phyloP scores from a whole-genome alignment of 139 green algal species.

The Tetraselmis chui region DNA sequence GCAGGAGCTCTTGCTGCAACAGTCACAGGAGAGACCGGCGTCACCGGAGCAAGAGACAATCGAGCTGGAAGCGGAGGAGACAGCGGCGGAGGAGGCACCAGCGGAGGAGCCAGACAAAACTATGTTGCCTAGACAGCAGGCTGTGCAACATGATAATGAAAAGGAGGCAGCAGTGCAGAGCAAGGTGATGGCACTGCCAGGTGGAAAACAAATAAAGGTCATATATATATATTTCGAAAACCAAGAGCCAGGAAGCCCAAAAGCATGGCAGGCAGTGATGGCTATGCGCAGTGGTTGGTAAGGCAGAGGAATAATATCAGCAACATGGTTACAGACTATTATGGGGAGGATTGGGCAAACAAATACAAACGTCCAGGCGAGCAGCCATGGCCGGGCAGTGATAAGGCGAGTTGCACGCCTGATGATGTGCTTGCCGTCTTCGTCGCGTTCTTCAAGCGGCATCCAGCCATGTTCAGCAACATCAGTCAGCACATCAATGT shows the following conservation, averaged over 20 bases:
- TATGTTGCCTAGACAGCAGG: neutral
- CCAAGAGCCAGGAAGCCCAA: neutral
- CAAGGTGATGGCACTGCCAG: neutral
- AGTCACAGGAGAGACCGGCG: neutral
- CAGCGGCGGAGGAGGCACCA: neutral
- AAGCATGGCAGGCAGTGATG: neutral
- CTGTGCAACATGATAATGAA: neutral
- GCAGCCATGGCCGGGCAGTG: neutral
- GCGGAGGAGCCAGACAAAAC: neutral
- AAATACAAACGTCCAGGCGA: neutral
- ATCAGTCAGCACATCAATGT: no score
- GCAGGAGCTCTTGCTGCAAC: neutral
- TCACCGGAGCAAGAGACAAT: neutral
- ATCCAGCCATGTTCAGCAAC: no score
- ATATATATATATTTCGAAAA: conserved; percentile 1
- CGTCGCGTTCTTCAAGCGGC: no score
- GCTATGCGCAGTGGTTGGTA: neutral
- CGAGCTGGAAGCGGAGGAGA: neutral
- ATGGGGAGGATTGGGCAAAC: neutral
- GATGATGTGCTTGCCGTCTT: no score
- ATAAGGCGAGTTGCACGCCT: neutral
- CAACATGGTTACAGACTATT: conserved; percentile 1
- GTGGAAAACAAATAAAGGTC: neutral
- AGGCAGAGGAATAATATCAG: neutral
- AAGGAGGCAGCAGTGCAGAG: neutral